Conservation (phyloP, 371 early-diverging fungal species). For the Dinochytrium kinnereticum region DNA sequence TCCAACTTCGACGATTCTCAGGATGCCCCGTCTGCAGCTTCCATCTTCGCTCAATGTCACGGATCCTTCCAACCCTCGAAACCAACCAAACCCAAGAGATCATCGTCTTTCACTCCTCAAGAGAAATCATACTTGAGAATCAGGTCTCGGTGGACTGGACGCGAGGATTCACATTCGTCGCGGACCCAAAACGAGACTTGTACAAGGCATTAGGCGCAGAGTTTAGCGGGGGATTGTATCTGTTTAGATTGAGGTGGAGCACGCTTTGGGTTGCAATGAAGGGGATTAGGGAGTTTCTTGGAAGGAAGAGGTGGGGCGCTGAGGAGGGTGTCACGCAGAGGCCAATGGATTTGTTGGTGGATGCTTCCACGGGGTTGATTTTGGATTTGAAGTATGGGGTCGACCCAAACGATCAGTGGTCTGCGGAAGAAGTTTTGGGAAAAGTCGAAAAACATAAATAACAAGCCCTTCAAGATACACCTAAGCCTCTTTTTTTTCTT, state of each 20-base stretch:
- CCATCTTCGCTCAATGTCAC: neutral
- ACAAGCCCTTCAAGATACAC: too few relatives aligned
- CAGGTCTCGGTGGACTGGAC: neutral
- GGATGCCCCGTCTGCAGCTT: neutral
- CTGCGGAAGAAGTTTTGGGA: neutral
- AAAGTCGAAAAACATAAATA: too few relatives aligned
- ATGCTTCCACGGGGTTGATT: neutral
- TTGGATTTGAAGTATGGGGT: neutral
- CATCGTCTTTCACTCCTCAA: neutral
- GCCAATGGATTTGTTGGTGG: neutral
- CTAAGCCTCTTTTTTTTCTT: too few relatives aligned
- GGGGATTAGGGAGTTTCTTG: neutral
- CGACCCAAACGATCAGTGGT: neutral
- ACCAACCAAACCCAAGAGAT: neutral
- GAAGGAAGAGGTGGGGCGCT: neutral
- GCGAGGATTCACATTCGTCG: neutral
- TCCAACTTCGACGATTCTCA: neutral
- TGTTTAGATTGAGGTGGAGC: neutral
- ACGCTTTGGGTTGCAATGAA: neutral
- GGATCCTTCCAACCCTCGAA: neutral
- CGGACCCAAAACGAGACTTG: neutral
- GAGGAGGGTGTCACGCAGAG: neutral
- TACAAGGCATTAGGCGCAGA: neutral
- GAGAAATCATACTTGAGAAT: neutral
- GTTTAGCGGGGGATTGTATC: neutral